These are phyloP conservation scores for Chernovozyma aurita DNA, from an alignment of 1,139 yeast genomes.

Conservation along the genomic window DNA sequence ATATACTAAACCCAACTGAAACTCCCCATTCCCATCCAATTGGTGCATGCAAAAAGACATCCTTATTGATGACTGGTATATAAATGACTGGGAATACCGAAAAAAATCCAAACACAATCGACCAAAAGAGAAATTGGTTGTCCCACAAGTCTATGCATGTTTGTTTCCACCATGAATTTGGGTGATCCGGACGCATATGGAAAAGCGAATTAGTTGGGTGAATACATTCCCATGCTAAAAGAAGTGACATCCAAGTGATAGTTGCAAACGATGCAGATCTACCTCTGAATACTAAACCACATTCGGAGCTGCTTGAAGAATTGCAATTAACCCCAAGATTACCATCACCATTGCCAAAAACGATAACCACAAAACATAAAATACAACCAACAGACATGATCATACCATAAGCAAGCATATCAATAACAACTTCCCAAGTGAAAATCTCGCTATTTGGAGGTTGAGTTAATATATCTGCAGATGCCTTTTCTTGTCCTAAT, in stretches of 20 bases:
- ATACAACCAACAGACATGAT: slow-evolving; percentile 35
- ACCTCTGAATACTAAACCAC: slow-evolving; percentile 69
- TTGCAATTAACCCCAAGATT: slow-evolving; percentile 28
- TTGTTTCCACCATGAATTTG: slow-evolving; percentile 54
- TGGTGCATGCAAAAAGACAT: slow-evolving; percentile 71
- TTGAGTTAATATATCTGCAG: slow-evolving; percentile 25
- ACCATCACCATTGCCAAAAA: slow-evolving; percentile 28
- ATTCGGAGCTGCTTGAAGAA: slow-evolving; percentile 16
- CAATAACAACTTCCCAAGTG: slow-evolving; percentile 28
- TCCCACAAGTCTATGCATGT: slow-evolving; percentile 62
- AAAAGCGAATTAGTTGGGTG: slow-evolving; percentile 74
- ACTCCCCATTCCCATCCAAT: slow-evolving; percentile 85
- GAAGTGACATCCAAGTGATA: slow-evolving; percentile 87
- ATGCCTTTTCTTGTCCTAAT: slow-evolving; percentile 32
- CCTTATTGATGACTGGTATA: slow-evolving; percentile 79
- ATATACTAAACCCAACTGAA: slow-evolving; percentile 58
- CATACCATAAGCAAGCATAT: slow-evolving; percentile 31
- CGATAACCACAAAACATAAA: slow-evolving; percentile 26
- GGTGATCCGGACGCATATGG: slow-evolving; percentile 67
- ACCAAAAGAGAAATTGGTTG: slow-evolving; percentile 81
- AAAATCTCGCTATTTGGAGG: slow-evolving; percentile 29
- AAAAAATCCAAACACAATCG: slow-evolving; percentile 65
- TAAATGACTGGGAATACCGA: slow-evolving; percentile 81
- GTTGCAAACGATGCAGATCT: slow-evolving; percentile 80
- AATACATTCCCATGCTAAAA: slow-evolving; percentile 88